Evolutionary conservation across 2,329 filamentous ascomycete species (phyloP).

Genomic region (Pseudogymnoascus sp.): DNA sequence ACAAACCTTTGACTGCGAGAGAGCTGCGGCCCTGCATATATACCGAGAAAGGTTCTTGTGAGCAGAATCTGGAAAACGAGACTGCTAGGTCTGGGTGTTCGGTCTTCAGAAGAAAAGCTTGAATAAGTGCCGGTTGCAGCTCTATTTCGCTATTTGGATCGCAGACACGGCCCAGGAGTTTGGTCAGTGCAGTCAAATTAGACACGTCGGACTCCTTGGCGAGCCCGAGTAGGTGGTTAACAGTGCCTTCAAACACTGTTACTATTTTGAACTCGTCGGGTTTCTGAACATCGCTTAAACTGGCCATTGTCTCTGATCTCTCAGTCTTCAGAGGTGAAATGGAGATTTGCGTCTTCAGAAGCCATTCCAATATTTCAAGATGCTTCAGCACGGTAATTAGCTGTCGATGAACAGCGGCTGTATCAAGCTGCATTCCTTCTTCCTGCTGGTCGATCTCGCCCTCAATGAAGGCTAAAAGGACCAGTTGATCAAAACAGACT

Average conservation of each 20-base stretch:
- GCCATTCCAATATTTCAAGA: conserved; percentile 66
- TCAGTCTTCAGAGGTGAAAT: conserved; percentile 39
- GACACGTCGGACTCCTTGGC: conserved; percentile 42
- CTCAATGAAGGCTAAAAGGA: conserved; percentile 80
- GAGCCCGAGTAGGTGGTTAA: conserved; percentile 57
- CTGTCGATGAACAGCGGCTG: conserved; percentile 63
- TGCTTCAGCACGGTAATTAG: conserved; percentile 65
- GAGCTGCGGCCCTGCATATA: conserved; percentile 81
- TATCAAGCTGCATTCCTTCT: conserved; percentile 56
- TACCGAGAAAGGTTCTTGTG: conserved; percentile 54
- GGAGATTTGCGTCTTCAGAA: conserved; percentile 51
- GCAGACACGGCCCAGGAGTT: conserved; percentile 58
- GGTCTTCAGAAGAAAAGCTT: conserved; percentile 53
- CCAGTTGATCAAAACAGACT: conserved; percentile 71
- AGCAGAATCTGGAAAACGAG: conserved; percentile 48
- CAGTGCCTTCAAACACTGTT: conserved; percentile 51
- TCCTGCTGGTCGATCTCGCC: conserved; percentile 70
- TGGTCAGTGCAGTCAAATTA: conserved; percentile 54
- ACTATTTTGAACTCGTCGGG: conserved; percentile 41
- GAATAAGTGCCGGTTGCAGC: conserved; percentile 50
- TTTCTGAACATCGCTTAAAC: conserved; percentile 32
- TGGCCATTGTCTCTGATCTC: conserved; percentile 24
- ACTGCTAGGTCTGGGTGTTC: conserved; percentile 52
- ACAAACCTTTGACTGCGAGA: conserved; percentile 65
- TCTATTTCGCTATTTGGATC: conserved; percentile 59